phyloP scores from a whole-genome alignment of 768 basidiomycete genomes.

The Termitomyces sp. region DNA sequence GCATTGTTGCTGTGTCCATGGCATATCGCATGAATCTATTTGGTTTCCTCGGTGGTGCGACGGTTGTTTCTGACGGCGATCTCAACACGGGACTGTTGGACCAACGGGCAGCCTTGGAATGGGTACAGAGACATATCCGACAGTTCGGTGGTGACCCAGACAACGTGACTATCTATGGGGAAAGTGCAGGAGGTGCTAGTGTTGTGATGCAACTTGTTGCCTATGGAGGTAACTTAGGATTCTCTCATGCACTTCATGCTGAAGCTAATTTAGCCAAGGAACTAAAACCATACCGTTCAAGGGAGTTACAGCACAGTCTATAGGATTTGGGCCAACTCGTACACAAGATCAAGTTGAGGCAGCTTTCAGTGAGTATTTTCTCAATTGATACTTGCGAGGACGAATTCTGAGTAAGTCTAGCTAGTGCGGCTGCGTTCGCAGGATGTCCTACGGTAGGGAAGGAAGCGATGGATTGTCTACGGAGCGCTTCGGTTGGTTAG shows the following conservation, averaged over 20 bases:
- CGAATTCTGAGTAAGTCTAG: background rate
- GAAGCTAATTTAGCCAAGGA: background rate
- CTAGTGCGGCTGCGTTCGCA: background rate
- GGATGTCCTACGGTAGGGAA: background rate
- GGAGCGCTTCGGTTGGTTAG: background rate
- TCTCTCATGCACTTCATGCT: slow-evolving; percentile 18
- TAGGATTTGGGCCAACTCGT: slow-evolving; percentile 36
- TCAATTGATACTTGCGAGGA: background rate
- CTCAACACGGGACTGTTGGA: slow-evolving; percentile 38
- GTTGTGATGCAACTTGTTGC: slow-evolving; percentile 43
- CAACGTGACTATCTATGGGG: slow-evolving; percentile 30
- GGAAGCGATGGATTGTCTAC: background rate
- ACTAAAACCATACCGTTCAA: slow-evolving; percentile 33
- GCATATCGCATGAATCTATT: slow-evolving; percentile 27
- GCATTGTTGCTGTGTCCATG: slow-evolving; percentile 31
- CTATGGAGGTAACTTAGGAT: slow-evolving; percentile 29
- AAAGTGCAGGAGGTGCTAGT: slow-evolving; percentile 42
- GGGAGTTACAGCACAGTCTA: slow-evolving; percentile 38
- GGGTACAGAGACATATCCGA: slow-evolving; percentile 35
- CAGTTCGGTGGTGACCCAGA: slow-evolving; percentile 31
- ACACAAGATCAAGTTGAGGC: slow-evolving; percentile 24
- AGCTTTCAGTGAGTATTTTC: slow-evolving; percentile 28
- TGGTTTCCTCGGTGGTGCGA: slow-evolving; percentile 26
- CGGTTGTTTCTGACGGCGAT: slow-evolving; percentile 32
- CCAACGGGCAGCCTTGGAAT: slow-evolving; percentile 36